Conservation (phyloP, 306 rosid species). For the Dalbergia oliveri region DNA sequence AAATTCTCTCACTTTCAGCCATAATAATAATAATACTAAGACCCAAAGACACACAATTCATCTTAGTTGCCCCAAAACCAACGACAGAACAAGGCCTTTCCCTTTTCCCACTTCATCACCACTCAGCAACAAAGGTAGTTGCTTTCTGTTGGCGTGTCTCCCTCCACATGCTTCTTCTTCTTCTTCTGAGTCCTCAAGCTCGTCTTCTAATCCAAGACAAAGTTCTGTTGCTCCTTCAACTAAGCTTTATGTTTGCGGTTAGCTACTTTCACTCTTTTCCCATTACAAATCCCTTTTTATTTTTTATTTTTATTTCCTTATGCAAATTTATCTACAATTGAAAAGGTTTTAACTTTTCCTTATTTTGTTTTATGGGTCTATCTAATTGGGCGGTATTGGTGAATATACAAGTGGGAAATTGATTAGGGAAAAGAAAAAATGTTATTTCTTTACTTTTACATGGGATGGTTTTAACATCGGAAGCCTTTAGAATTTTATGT, state of each 20-base stretch:
- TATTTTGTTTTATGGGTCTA: constrained; percentile 22
- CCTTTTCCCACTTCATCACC: constrained; percentile 47
- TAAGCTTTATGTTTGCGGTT: constrained; percentile 89
- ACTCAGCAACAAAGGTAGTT: constrained; percentile 19
- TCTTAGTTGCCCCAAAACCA: constrained; percentile 26
- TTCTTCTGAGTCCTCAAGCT: constrained; percentile 52
- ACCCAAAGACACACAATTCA: constrained; percentile 27
- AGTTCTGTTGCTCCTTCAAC: constrained; percentile 53
- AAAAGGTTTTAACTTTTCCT: constrained; percentile 22
- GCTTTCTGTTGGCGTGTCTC: constrained; percentile 54
- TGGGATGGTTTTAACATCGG: background rate
- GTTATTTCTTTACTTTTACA: constrained; percentile 9
- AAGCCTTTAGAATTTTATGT: background rate
- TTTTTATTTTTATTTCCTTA: background rate
- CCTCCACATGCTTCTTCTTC: constrained; percentile 50
- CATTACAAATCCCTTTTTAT: background rate
- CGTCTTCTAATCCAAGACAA: constrained; percentile 2
- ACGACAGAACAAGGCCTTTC: constrained; percentile 24
- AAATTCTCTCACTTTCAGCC: constrained; percentile 18
- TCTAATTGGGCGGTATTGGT: constrained; percentile 14
- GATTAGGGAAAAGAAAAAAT: background rate
- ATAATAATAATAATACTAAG: background rate
- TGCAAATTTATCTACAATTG: constrained; percentile 1
- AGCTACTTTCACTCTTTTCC: constrained; percentile 41
- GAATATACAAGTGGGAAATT: background rate